Evolutionary conservation across 192 early-diverging fungal species (phyloP), one percentile per base, ranked within the genome.

Genomic region (Haplosporangium gracile): DNA sequence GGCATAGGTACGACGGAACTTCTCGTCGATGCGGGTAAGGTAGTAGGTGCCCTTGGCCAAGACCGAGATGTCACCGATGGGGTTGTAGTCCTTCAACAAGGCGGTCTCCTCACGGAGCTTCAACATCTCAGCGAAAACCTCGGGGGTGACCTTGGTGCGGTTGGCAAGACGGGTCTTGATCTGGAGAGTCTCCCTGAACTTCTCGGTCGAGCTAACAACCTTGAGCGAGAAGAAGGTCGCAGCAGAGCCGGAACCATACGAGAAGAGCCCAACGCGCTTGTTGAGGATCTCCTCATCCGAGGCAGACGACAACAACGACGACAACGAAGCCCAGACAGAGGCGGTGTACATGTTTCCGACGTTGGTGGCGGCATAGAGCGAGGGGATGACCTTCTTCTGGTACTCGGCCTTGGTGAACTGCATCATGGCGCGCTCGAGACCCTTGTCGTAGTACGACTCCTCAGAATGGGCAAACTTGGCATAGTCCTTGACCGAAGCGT

Each of bases 201-300:
- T 73, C 18, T 88, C 81, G 72, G 95, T 95, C 63, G 94, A 91
- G 36, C 88, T 90, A 63, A 90, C 90, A 40, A 99, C 94, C 82
- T 94, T 94, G 88, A 98, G 90, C 39, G 97, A 98, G 89, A 97
- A 97, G 92, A 98, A 95, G 74, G 97, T 96, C 47, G 97, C 94
- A 70, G 99, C 95, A 47, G 98, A 95, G 51, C 99, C 99, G 8
- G 97, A 98, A 72, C 99, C 99, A 87, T 99, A 99, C 11, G 99
- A 98, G 88, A 97, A 99, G 75, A 98, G 43, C 38, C 92, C 91
- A 38, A 99, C 87, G 70, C 97, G 96, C 89, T 98, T 99, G 91
- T 94, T 91, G 34, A 92, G 57, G 88, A 98, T 91, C 73, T 95
- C 81, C 53, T 93, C 94, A 39, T 91, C 90, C 38, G 95, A 83